phyloP scores from a whole-genome alignment of 768 basidiomycete genomes.

The Suillus fuscotomentosus region DNA sequence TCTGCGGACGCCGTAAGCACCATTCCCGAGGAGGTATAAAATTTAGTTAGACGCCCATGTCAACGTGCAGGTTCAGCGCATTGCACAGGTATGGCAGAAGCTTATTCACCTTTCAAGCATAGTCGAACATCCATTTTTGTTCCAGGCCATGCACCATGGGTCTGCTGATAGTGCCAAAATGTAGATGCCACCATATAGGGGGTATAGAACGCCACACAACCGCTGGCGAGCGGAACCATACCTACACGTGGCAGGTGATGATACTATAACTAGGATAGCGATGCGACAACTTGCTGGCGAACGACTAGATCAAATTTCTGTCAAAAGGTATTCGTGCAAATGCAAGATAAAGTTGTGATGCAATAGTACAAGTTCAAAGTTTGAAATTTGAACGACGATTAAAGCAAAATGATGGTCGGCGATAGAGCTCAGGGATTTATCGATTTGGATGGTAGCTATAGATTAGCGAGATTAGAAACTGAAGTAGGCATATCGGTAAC shows the following conservation, averaged over 20 bases:
- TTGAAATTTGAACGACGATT: constrained; percentile 1
- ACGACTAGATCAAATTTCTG: not conserved
- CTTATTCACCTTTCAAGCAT: not conserved
- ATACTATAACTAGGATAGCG: not conserved
- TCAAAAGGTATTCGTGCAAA: not conserved
- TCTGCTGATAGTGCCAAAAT: not conserved
- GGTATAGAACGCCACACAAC: not conserved
- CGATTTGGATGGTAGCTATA: not conserved
- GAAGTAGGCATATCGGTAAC: constrained; percentile 54
- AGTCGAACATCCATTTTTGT: not conserved
- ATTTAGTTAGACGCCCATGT: not conserved
- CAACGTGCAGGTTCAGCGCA: not conserved
- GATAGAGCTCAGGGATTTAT: not conserved
- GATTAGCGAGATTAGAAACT: constrained; percentile 20
- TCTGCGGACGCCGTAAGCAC: not conserved
- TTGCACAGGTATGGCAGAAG: not conserved
- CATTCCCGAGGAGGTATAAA: not conserved
- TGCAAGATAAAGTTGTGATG: not conserved
- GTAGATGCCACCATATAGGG: not conserved
- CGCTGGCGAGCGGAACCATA: not conserved
- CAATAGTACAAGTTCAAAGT: not conserved
- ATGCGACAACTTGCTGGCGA: not conserved
- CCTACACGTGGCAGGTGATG: not conserved
- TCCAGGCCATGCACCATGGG: not conserved
- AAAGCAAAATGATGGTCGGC: not conserved